These are phyloP conservation scores for Tremella yokohamensis DNA, from an alignment of 768 basidiomycete genomes.

Conservation along the genomic window DNA sequence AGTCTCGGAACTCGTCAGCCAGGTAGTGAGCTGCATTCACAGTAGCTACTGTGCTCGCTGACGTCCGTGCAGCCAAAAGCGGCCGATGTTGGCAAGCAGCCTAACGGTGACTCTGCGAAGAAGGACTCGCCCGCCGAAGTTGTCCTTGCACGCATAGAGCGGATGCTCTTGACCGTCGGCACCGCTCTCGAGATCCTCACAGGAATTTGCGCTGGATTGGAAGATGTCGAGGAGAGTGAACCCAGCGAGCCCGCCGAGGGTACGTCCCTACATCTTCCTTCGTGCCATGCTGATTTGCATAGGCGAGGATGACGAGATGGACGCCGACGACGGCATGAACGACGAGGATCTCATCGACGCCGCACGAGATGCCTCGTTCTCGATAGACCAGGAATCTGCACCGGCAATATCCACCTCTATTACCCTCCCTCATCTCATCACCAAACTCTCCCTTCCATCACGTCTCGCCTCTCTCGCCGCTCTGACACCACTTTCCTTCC, in stretches of 20 bases:
- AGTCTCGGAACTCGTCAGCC: conserved; percentile 30
- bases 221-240: conserved; percentile 51
- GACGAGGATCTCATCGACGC: conserved; percentile 48
- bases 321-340: conserved; percentile 44
- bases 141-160: conserved; percentile 71
- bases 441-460: conserved; percentile 62
- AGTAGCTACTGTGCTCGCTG: conserved; percentile 12
- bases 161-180: conserved; percentile 67
- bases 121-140: conserved; percentile 58
- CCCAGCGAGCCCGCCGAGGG: conserved; percentile 16
- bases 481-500: conserved; percentile 77
- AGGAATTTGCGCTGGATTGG: conserved; percentile 76
- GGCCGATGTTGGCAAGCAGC: conserved; percentile 53
- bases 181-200: conserved; percentile 85
- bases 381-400: too few species aligned
- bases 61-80: conserved; percentile 26
- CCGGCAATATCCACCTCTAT: conserved; percentile 10
- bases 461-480: conserved; percentile 61
- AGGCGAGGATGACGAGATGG: conserved; percentile 38
- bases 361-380: conserved; percentile 40
- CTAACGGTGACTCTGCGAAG: conserved; percentile 66
- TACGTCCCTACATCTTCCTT: conserved; percentile 4
- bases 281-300: conserved; percentile 3
- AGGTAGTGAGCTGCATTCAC: conserved; percentile 26
- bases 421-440: conserved; percentile 55